Evolutionary conservation across 192 early-diverging fungal genomes (phyloP).

Genomic region (Dissophora ornata): DNA sequence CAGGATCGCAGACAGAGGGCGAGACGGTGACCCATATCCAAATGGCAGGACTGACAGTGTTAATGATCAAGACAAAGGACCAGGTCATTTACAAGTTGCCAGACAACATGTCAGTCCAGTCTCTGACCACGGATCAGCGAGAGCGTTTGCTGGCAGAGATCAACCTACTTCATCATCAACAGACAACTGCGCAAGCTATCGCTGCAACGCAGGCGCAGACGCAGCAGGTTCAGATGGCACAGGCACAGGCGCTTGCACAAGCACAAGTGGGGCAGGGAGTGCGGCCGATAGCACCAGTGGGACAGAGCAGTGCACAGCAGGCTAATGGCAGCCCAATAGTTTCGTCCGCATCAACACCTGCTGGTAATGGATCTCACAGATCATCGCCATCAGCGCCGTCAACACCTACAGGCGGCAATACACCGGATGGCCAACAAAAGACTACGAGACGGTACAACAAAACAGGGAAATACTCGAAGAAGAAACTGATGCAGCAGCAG

Average conservation of each 20-base stretch:
- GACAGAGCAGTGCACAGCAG: no score
- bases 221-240: constrained; percentile 36
- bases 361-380: background rate
- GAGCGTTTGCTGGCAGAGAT: constrained; percentile 58
- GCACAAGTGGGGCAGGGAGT: constrained; percentile 15
- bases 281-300: constrained; percentile 28
- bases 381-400: constrained; percentile 28
- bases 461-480: constrained; percentile 72
- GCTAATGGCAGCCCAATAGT: background rate
- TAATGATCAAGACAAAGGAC: constrained; percentile 57
- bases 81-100: constrained; percentile 67
- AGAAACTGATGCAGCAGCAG: constrained; percentile 49
- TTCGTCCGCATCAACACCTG: constrained; percentile 18
- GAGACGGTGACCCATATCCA: constrained; percentile 54
- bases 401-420: background rate
- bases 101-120: constrained; percentile 64
- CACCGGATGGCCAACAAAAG: constrained; percentile 39
- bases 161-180: constrained; percentile 58
- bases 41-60: constrained; percentile 57
- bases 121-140: constrained; percentile 57
- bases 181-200: constrained; percentile 41
- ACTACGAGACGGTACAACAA: constrained; percentile 67
- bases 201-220: constrained; percentile 41
- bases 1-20: constrained; percentile 24
- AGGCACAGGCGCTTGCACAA: constrained; percentile 26